A percentile compares a stretch with the other conserved stretches of the same genome.
These are phyloP conservation scores for Aspergillus melleus DNA, from an alignment of 2,329 filamentous ascomycete genomes.

Conservation along the genomic window DNA sequence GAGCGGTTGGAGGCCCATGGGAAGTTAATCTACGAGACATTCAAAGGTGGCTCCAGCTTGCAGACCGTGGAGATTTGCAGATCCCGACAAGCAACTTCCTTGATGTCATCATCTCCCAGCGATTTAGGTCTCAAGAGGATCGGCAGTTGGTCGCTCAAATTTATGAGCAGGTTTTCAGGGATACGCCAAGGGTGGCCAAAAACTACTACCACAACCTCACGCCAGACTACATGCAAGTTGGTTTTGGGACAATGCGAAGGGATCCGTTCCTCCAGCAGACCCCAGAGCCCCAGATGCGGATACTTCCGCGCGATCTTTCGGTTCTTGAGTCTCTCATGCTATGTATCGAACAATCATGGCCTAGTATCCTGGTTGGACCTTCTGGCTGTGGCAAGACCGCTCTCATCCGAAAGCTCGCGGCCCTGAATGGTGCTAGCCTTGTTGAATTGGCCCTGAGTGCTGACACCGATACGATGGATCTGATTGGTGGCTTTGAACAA, in stretches of 20 bases:
- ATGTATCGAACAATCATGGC: constrained; percentile 82
- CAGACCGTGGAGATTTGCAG: constrained; percentile 61
- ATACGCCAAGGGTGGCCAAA: constrained; percentile 42
- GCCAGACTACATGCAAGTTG: constrained; percentile 70
- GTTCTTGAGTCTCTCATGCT: constrained; percentile 85
- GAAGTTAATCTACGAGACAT: constrained; percentile 94
- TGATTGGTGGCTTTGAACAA: constrained; percentile 96
- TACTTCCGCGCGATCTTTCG: constrained; percentile 52
- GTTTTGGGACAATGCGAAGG: constrained; percentile 69
- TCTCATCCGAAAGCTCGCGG: constrained; percentile 77
- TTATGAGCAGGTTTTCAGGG: constrained; percentile 65
- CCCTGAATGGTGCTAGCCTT: constrained; percentile 70
- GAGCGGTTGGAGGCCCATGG: constrained; percentile 73
- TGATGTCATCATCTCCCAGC: constrained; percentile 78
- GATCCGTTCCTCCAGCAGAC: constrained; percentile 46
- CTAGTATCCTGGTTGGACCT: constrained; percentile 82
- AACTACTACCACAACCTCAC: constrained; percentile 74
- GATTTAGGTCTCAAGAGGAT: constrained; percentile 76
- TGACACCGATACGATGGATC: constrained; percentile 94
- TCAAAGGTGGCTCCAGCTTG: constrained; percentile 78
- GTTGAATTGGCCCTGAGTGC: constrained; percentile 87
- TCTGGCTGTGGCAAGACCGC: constrained; percentile 86
- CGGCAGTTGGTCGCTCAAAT: constrained; percentile 64
- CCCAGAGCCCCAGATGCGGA: constrained; percentile 32
- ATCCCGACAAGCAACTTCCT: constrained; percentile 72